Evolutionary conservation across 2,329 filamentous ascomycete genomes (phyloP), one percentile per base, ranked within the genome.

Genomic region (Lasiodiplodia sp.): DNA sequence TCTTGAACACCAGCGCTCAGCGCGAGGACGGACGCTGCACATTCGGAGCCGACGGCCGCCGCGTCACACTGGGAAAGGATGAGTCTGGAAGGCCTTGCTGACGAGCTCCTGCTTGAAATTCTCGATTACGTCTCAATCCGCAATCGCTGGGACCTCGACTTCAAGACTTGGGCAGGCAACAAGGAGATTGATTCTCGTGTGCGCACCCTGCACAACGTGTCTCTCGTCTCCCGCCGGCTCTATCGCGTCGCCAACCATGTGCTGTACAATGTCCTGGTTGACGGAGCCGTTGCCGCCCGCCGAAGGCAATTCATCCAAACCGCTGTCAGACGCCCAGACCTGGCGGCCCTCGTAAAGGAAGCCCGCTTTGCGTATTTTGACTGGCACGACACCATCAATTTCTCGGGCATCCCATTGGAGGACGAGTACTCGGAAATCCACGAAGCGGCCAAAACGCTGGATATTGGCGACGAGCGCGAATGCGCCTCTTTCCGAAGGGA

Each of bases 311-410:
- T 64, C 16, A 28, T 64, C n/a, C 60, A 21, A 6, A 64, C 60
- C 28, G n/a, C 31, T 7, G 28, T 64, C 12, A n/a, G 14, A 21
- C 51, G 40, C n/a, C 44, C 60, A 3, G 60, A 64, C 4, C 47
- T 64, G 18, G 60, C 44, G 11, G 47, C 60, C 6, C 25, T 52
- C 31, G 60, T 64, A 12, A 52, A 52, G 38, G 60, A 64, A 25
- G 44, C 52, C 60, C 60, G 60, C 14, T 64, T 53, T 25, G 38
- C 47, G 44, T 64, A 38, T 6, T 64, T 64, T 14, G 60, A 64
- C 31, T 64, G 47, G 44, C 18, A 14, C 18, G 47, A 18, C 8
- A 47, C 44, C 10, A 7, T 21, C 28, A 31, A 52, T 28, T 2
- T 2, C 21, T 38, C 28, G 25, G 47, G 60, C 4, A 38, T 52